Percentiles rank a stretch among this genome's conserved stretches.
Evolutionary conservation across 345 rosid genomes (phyloP).

Genomic region (Gossypium australe): DNA sequence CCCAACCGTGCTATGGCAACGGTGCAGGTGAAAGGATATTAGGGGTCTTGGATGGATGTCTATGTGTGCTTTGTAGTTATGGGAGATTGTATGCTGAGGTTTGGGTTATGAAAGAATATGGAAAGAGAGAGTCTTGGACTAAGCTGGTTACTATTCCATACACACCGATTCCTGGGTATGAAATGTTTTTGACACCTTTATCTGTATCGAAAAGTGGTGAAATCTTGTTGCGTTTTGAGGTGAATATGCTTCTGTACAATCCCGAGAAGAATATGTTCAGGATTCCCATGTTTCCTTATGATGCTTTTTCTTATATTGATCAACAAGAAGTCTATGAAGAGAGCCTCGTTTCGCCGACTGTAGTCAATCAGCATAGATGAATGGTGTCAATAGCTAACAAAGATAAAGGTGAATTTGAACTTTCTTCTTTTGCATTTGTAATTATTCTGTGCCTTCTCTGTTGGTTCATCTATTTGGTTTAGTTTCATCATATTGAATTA

Average conservation of each 20-base stretch:
- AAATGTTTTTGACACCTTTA: not conserved
- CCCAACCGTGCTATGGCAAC: not conserved
- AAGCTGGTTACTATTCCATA: conserved; percentile 3
- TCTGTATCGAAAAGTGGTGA: conserved; percentile 1
- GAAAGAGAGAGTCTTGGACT: conserved; percentile 11
- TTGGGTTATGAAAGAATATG: conserved; percentile 13
- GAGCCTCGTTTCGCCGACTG: conserved; percentile 10
- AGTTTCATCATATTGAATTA: not conserved
- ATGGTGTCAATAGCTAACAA: not conserved
- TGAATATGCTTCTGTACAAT: not conserved
- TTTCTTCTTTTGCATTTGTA: not conserved
- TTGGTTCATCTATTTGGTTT: not conserved
- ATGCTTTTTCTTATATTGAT: not conserved
- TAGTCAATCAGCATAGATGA: not conserved
- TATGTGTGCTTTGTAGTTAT: conserved; percentile 3
- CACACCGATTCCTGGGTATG: not conserved
- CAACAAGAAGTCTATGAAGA: not conserved
- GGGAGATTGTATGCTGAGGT: not conserved
- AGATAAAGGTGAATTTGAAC: not conserved
- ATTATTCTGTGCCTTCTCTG: not conserved
- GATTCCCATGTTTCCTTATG: not conserved
- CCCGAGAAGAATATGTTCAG: not conserved
- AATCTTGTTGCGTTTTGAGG: not conserved
- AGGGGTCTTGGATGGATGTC: conserved; percentile 7
- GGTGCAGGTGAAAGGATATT: not conserved